phyloP scores from a whole-genome alignment of 2,329 filamentous ascomycete genomes.

The Hymenoscyphus fraxineus region DNA sequence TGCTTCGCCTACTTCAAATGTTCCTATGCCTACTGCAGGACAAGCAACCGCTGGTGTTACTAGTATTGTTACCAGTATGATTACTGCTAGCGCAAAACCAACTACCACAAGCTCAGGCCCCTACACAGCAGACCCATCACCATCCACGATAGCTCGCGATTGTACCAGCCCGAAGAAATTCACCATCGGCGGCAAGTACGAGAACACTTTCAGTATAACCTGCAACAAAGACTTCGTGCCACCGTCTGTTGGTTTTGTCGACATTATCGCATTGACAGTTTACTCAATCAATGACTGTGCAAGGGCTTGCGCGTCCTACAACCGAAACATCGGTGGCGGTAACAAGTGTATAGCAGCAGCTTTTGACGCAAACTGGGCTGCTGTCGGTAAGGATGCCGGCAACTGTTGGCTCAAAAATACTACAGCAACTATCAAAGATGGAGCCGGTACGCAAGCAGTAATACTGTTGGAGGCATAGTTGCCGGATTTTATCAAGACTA shows the following conservation, averaged over 20 bases:
- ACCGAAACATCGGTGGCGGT: slow-evolving; percentile 9
- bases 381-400: slow-evolving; percentile 13
- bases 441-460: background rate
- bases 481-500: background rate
- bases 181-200: background rate
- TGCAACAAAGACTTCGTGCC: slow-evolving; percentile 15
- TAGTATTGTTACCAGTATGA: background rate
- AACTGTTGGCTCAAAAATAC: slow-evolving; percentile 15
- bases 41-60: background rate
- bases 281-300: slow-evolving; percentile 17
- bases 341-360: slow-evolving; percentile 12
- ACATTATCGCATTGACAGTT: slow-evolving; percentile 15
- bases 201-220: slow-evolving; percentile 12
- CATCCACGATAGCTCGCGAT: slow-evolving; percentile 10
- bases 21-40: background rate
- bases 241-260: background rate
- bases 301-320: slow-evolving; percentile 18
- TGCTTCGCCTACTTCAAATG: background rate
- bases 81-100: background rate
- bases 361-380: slow-evolving; percentile 13
- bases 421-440: background rate
- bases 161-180: slow-evolving; percentile 10
- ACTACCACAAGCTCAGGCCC: background rate
- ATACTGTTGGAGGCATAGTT: background rate
- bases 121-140: background rate